Evolutionary conservation across 2,329 filamentous ascomycete species (phyloP).

Genomic region (Exserohilum rostratum): DNA sequence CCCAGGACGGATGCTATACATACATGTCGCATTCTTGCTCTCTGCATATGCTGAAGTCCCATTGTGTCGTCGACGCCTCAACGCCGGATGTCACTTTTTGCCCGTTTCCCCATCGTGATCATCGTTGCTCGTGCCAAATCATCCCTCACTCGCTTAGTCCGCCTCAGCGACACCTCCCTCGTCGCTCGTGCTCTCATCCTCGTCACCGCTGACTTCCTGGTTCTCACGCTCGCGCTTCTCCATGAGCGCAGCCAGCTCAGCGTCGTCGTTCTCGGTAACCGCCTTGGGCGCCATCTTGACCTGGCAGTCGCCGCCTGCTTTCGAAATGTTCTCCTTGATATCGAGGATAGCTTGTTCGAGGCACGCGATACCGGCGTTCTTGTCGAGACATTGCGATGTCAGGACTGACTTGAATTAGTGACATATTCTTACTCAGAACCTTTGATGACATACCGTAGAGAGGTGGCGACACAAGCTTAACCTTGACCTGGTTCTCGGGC

Average conservation of each 20-base stretch:
- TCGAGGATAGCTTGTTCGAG: slow-evolving; percentile 90
- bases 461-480: slow-evolving; percentile 96
- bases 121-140: slow-evolving; percentile 18
- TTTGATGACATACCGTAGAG: slow-evolving; percentile 65
- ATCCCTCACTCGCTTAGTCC: slow-evolving; percentile 30
- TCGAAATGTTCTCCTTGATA: slow-evolving; percentile 80
- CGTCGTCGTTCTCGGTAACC: slow-evolving; percentile 97
- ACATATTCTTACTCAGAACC: neutral
- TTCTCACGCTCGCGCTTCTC: slow-evolving; percentile 99
- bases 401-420: slow-evolving; percentile 63
- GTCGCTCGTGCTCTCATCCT: slow-evolving; percentile 94
- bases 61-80: slow-evolving; percentile 21
- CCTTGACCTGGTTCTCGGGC: slow-evolving; percentile 91
- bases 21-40: slow-evolving; percentile 24
- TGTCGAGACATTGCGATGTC: slow-evolving; percentile 94
- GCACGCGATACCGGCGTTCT: slow-evolving; percentile 80
- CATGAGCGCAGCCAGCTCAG: slow-evolving; percentile 96
- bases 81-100: slow-evolving; percentile 40
- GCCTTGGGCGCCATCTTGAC: slow-evolving; percentile 99
- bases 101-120: slow-evolving; percentile 24
- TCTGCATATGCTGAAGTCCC: slow-evolving; percentile 23
- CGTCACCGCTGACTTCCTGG: slow-evolving; percentile 95
- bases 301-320: slow-evolving; percentile 76
- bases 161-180: slow-evolving; percentile 65
- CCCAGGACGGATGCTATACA: slow-evolving; percentile 11